These are phyloP conservation scores for Boletus patriciae DNA, from an alignment of 768 basidiomycete genomes.

Conservation along the genomic window DNA sequence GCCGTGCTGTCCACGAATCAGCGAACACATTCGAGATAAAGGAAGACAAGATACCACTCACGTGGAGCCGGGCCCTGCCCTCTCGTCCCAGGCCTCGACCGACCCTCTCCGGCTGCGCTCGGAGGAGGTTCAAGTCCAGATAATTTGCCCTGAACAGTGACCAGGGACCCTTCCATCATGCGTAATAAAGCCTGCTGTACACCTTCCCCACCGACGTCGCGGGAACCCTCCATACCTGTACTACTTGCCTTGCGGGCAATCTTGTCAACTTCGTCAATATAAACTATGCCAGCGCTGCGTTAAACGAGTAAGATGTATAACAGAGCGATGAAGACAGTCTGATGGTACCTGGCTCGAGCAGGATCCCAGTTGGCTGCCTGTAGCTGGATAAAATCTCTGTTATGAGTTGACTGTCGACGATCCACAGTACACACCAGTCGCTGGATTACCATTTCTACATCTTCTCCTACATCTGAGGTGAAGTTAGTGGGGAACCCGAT, in stretches of 20 bases:
- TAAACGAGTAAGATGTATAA: conserved; percentile 7
- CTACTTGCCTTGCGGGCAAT: conserved; percentile 63
- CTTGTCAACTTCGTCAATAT: conserved; percentile 97
- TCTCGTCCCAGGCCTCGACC: conserved; percentile 51
- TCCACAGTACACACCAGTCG: conserved; percentile 55
- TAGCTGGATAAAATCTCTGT: conserved; percentile 46
- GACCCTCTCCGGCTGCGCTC: conserved; percentile 44
- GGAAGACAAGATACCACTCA: conserved; percentile 9
- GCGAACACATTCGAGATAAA: not conserved
- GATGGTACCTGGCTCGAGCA: conserved; percentile 67
- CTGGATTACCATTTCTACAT: conserved; percentile 90
- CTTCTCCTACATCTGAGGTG: conserved; percentile 84
- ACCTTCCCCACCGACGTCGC: conserved; percentile 94
- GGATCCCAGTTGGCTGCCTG: conserved; percentile 93
- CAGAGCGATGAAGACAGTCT: not conserved
- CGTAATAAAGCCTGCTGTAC: conserved; percentile 91
- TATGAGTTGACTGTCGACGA: not conserved
- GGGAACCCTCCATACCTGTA: conserved; percentile 63
- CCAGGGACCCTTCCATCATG: conserved; percentile 90
- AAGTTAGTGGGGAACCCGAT: conserved; percentile 4
- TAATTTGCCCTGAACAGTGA: conserved; percentile 79
- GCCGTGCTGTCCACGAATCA: conserved; percentile 43
- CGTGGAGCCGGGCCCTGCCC: conserved; percentile 38
- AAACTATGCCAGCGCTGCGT: conserved; percentile 84
- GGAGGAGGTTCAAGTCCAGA: conserved; percentile 47